These are phyloP conservation scores for Pseudoscleropodium purum DNA, from an alignment of 225 moss, liverwort and hornwort genomes.

Conservation along the genomic window DNA sequence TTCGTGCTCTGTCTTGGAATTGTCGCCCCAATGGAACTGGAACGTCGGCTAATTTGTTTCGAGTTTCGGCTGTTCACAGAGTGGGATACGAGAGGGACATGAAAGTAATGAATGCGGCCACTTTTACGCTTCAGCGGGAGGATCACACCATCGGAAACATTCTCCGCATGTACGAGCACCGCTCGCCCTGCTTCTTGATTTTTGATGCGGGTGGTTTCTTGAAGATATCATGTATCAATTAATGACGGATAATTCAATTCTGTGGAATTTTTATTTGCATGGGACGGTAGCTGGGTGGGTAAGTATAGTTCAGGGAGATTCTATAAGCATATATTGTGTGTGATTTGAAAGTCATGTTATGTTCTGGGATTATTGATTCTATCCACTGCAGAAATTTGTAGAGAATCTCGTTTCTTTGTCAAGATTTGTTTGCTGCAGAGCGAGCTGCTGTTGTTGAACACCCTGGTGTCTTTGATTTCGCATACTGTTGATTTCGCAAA, in stretches of 20 bases:
- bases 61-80: constrained; percentile 11
- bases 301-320: background rate
- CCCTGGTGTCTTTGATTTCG: background rate
- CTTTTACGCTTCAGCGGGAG: constrained; percentile 39
- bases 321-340: background rate
- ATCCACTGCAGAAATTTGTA: background rate
- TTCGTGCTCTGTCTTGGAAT: background rate
- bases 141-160: constrained; percentile 88
- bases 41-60: background rate
- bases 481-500: background rate
- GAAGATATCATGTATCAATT: background rate
- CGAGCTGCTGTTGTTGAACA: background rate
- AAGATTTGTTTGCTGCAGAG: background rate
- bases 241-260: background rate
- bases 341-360: background rate
- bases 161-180: constrained; percentile 55
- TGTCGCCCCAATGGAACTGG: background rate
- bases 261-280: background rate
- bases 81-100: constrained; percentile 71
- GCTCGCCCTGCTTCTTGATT: background rate
- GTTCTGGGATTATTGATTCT: background rate
- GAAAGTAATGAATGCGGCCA: constrained; percentile 78
- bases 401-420: background rate
- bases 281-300: background rate
- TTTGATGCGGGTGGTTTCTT: background rate